Evolutionary conservation across 2,329 filamentous ascomycete genomes (phyloP), one percentile per base, ranked within the genome.

Genomic region (Sporothrix curviconia): DNA sequence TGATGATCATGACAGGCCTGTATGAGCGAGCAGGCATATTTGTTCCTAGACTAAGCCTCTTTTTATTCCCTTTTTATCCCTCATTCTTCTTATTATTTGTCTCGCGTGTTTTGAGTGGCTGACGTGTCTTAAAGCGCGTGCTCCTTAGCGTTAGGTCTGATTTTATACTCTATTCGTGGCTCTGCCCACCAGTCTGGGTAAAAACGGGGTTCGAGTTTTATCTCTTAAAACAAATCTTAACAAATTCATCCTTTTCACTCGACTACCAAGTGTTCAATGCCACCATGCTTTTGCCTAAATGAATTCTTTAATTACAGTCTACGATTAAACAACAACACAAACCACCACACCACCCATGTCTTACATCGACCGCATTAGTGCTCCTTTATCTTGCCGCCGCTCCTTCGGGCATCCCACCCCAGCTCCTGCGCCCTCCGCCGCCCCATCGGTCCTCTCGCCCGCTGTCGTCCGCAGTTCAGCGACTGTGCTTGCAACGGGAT

Each of bases 331-430:
- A 40, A 25, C 14, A 7, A 15, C 12, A 14, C 7, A n/a, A 15
- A 9, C 14, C 14, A 32, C 6, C 19, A 34, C 30, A 7, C 22
- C 30, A 28, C 2, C 8, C 19, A 46, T 28, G 11, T 25, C 28
- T 75, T 77, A 84, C 87, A 92, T 90, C 43, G 84, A 82, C 80
- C 87, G 89, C 73, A 94, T 79, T 91, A 94, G 75, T 94, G 74
- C 78, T 94, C 89, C 82, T 92, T 92, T 68, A 94, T 94, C 72
- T 79, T 82, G 59, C 73, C 86, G 83, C 69, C 89, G 78, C 76
- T 90, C 87, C 70, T 81, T 81, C 67, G 89, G 81, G 87, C 91
- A 85, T 34, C 84, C 84, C 73, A 78, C 81, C 63, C 78, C 66
- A 92, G 74, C 65, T 85, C 82, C 61, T n/a, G 79, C 77, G 68